Evolutionary conservation across 2,329 filamentous ascomycete genomes (phyloP), one percentile per base, ranked within the genome.

Genomic region (Achaetomium macrosporum): DNA sequence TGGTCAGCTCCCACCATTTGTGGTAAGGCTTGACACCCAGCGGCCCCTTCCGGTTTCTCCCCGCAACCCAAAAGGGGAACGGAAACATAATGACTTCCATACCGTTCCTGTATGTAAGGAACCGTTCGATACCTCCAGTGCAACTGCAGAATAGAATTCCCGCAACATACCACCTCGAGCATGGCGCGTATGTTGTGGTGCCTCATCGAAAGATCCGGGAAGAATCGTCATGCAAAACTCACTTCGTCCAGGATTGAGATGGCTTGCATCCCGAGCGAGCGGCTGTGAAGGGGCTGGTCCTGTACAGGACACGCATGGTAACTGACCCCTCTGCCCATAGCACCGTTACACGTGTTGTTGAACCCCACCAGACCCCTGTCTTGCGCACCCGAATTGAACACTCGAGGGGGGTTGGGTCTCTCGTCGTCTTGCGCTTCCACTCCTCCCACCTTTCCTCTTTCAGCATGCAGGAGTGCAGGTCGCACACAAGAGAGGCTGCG

Each of bases 271-370:
- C 19, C 15, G 43, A 31, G 20, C 37, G 41, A 19, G 31, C 17
- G 29, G 46, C 19, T 31, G 36, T 35, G 25, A 42, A 31, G 39
- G 30, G 47, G 43, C 30, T 49, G 49, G 39, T 43, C 25, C 25
- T 25, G 7, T 7, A 4, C 15, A 33, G 36, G 41, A 39, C 53
- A 45, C 50, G 52, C 50, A 57, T 46, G 43, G 42, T 57, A 52
- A 47, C 35, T 36, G 25, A 16, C 37, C 35, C 29, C 41, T 49
- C 40, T 52, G 45, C 47, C 57, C 57, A 57, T 53, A 50, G 52
- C 55, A 15, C 47, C 35, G 55, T 59, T 57, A 59, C 57, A 59
- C 55, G 57, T 59, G 57, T 59, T 56, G 51, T 35, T 37, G 35
- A 37, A 53, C 57, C 55, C 55, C 57, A 57, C 50, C 15, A 50